Conservation (phyloP, 192 early-diverging fungal genomes). For the Backusella parvicylindrica region DNA sequence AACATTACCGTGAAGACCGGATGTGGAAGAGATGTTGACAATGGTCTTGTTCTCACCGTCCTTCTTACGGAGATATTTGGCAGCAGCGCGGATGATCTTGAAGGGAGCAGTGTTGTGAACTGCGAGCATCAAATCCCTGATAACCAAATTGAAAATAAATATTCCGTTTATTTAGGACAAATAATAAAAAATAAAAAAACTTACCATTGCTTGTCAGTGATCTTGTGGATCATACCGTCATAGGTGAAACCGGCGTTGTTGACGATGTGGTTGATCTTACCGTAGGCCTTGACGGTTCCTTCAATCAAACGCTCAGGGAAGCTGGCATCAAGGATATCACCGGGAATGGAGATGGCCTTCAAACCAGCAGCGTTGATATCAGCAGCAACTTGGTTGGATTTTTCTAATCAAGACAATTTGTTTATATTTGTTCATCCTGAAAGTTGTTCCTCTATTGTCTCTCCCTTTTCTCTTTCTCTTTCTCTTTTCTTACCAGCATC, state of each 20-base stretch:
- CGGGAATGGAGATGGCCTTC: conserved; percentile 78
- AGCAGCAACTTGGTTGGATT: conserved; percentile 76
- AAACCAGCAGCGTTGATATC: conserved; percentile 81
- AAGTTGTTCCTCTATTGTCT: background rate
- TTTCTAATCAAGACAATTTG: conserved; percentile 31
- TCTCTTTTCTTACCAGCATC: conserved; percentile 50
- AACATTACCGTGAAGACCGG: conserved; percentile 87
- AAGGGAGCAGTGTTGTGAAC: conserved; percentile 65
- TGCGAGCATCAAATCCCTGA: conserved; percentile 82
- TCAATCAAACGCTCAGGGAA: conserved; percentile 56
- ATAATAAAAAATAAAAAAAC: no score
- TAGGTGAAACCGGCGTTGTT: conserved; percentile 98
- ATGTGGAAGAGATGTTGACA: conserved; percentile 57
- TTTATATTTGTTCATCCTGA: background rate
- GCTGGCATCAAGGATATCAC: conserved; percentile 51
- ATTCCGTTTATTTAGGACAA: no score
- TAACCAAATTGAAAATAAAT: no score
- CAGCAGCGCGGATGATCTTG: conserved; percentile 57
- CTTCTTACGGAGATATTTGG: conserved; percentile 53
- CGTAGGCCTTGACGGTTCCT: conserved; percentile 61
- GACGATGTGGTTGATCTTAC: conserved; percentile 79
- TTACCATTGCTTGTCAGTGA: conserved; percentile 92
- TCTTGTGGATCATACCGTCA: conserved; percentile 89
- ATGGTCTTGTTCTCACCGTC: conserved; percentile 53
- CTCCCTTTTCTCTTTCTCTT: no score